These are phyloP conservation scores for Coniochaeta sp. DNA, from an alignment of 2,329 filamentous ascomycete species.

Conservation along the genomic window DNA sequence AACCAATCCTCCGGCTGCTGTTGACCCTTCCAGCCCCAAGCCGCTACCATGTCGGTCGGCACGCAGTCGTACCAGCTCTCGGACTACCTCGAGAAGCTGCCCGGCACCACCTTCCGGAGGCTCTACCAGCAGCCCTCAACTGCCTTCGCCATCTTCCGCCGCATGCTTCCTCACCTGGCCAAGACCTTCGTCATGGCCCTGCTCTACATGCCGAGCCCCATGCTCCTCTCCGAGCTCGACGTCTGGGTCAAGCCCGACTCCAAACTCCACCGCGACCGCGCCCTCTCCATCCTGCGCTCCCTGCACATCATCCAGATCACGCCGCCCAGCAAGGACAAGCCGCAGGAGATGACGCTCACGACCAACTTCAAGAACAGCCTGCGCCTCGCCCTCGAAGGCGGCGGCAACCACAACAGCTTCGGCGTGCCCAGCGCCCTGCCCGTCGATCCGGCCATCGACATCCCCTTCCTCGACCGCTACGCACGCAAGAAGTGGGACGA, in stretches of 20 bases:
- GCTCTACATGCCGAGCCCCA: conserved; percentile 78
- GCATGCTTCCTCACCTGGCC: conserved; percentile 88
- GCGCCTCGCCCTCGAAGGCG: conserved; percentile 79
- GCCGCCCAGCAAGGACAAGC: conserved; percentile 50
- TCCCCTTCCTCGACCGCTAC: conserved; percentile 74
- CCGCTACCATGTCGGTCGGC: conserved; percentile 33
- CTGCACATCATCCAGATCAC: conserved; percentile 79
- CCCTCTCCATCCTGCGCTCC: conserved; percentile 70
- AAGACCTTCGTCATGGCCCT: conserved; percentile 96
- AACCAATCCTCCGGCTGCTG: neutral
- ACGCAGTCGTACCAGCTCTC: conserved; percentile 55
- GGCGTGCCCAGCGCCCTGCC: conserved; percentile 71
- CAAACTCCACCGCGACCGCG: conserved; percentile 70
- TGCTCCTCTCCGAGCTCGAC: conserved; percentile 75
- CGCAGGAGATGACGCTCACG: conserved; percentile 68
- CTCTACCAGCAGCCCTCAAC: conserved; percentile 96
- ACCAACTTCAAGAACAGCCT: conserved; percentile 78
- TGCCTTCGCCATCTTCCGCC: conserved; percentile 88
- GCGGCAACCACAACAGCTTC: conserved; percentile 80
- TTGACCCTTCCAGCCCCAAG: conserved; percentile 4
- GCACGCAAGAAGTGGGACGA: conserved; percentile 90
- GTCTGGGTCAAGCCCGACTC: conserved; percentile 69
- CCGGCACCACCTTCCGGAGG: conserved; percentile 80
- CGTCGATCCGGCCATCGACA: conserved; percentile 55
- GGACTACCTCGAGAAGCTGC: conserved; percentile 89